Conservation (phyloP, 1,284 basidiomycete species). For the Mycena sp. region DNA sequence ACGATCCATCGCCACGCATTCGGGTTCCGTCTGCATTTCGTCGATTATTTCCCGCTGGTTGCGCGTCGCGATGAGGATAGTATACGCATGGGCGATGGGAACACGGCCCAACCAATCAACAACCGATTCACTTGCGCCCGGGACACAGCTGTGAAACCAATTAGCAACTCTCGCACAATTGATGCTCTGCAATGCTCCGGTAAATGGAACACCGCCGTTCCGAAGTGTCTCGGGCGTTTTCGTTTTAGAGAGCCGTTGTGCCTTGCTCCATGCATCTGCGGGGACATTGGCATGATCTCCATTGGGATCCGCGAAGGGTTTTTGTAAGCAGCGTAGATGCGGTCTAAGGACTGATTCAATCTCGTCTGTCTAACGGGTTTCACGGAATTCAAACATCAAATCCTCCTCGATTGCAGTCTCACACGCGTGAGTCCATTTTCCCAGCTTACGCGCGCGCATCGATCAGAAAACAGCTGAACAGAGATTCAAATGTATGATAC, state of each 20-base stretch:
- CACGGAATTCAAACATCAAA: neutral
- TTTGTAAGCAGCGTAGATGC: neutral
- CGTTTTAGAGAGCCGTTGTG: neutral
- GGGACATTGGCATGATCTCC: too few species aligned
- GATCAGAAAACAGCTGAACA: neutral
- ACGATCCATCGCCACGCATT: too few species aligned
- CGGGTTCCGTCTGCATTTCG: neutral
- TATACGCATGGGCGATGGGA: neutral
- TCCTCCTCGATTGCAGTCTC: neutral
- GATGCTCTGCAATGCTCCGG: neutral
- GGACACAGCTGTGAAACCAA: neutral
- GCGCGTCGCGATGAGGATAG: neutral
- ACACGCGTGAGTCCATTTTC: neutral
- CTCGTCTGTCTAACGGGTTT: neutral
- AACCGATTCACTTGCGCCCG: neutral
- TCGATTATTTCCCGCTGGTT: neutral
- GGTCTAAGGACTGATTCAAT: neutral
- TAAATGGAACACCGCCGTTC: neutral
- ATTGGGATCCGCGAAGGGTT: neutral
- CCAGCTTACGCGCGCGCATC: neutral
- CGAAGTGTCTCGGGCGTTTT: neutral
- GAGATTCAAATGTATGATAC: neutral
- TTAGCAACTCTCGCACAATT: neutral
- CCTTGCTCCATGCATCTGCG: neutral
- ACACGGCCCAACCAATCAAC: neutral